These are phyloP conservation scores for Stephania cephalantha DNA, from an alignment of 164 flowering plant genomes.

Conservation along the genomic window DNA sequence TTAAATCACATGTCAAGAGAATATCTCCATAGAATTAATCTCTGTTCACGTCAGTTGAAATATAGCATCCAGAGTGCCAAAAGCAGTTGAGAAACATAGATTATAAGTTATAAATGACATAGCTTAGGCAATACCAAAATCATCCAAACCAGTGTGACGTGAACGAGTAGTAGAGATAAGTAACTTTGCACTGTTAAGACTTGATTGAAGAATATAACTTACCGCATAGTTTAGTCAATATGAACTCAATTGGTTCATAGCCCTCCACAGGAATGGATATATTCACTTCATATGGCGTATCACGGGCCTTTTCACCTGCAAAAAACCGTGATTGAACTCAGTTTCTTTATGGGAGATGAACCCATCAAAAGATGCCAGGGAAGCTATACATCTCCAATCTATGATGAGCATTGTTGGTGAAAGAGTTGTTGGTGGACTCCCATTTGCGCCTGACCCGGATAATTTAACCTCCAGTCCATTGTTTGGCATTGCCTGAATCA, in stretches of 20 bases:
- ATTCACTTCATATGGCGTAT: slow-evolving; percentile 68
- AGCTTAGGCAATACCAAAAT: not conserved
- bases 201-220: slow-evolving; percentile 18
- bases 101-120: not conserved
- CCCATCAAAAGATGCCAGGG: not conserved
- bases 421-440: slow-evolving; percentile 76
- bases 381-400: slow-evolving; percentile 75
- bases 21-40: not conserved
- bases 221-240: slow-evolving; percentile 86
- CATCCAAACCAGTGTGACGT: not conserved
- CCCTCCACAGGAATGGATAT: slow-evolving; percentile 73
- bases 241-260: slow-evolving; percentile 71
- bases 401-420: slow-evolving; percentile 62
- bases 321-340: slow-evolving; percentile 5
- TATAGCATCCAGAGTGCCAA: not conserved
- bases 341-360: slow-evolving; percentile 5
- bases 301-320: slow-evolving; percentile 60
- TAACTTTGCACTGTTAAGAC: not conserved
- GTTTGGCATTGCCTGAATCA: slow-evolving; percentile 55
- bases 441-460: slow-evolving; percentile 68
- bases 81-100: not conserved
- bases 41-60: not conserved
- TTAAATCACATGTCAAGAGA: not conserved
- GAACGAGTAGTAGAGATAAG: not conserved
- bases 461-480: slow-evolving; percentile 56